These are phyloP conservation scores for Lathyrus aphaca DNA, from an alignment of 306 rosid species.

Conservation along the genomic window DNA sequence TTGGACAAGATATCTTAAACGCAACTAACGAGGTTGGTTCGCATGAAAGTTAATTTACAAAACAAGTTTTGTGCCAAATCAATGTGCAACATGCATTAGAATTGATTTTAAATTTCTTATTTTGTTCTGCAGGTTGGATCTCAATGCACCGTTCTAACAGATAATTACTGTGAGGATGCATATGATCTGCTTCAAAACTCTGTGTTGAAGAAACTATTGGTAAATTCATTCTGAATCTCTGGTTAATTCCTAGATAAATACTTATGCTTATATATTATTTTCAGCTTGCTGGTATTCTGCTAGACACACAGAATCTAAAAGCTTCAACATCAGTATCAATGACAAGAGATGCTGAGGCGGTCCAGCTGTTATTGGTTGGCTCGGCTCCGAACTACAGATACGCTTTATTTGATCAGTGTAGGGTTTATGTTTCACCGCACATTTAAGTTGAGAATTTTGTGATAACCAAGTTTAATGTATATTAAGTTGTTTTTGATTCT, in stretches of 20 bases:
- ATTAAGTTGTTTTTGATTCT: constrained; percentile 33
- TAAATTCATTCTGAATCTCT: constrained; percentile 34
- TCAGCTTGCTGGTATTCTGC: constrained; percentile 85
- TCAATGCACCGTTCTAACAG: constrained; percentile 82
- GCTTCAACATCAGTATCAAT: constrained; percentile 52
- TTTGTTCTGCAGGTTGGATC: constrained; percentile 66
- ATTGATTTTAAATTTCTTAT: constrained; percentile 9
- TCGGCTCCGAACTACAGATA: constrained; percentile 63
- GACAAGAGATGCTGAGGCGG: constrained; percentile 96
- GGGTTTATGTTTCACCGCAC: constrained; percentile 10
- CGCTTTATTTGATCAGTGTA: constrained; percentile 73
- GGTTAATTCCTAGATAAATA: not conserved
- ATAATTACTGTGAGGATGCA: constrained; percentile 89
- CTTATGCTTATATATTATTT: constrained; percentile 31
- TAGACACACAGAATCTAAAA: constrained; percentile 77
- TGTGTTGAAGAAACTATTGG: constrained; percentile 80
- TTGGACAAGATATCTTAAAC: constrained; percentile 71
- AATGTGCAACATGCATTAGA: not conserved
- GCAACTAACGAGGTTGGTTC: constrained; percentile 64
- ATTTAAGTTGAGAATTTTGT: constrained; percentile 12
- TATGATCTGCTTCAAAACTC: constrained; percentile 80
- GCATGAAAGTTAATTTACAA: constrained; percentile 24
- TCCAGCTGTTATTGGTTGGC: constrained; percentile 78
- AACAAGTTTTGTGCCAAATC: constrained; percentile 16
- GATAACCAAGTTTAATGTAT: constrained; percentile 20